Conservation (phyloP, 148 eudicot species). For the Fagopyrum homotropicum region DNA sequence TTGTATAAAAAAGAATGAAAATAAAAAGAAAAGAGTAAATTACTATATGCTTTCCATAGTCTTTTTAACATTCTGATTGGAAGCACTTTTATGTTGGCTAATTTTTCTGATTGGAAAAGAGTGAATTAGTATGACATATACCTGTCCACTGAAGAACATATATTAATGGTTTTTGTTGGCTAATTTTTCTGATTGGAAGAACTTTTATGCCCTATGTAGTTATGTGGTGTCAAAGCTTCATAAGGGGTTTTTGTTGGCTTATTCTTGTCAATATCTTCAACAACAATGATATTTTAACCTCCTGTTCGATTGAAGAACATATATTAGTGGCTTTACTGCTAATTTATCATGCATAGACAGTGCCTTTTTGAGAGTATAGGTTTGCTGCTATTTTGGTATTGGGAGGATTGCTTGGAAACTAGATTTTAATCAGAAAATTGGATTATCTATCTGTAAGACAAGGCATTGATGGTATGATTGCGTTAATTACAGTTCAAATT, state of each 20-base stretch:
- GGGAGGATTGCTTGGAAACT: constrained; percentile 89
- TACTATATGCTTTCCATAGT: no score
- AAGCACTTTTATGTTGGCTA: no score
- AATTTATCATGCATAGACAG: no score
- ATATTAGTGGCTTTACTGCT: background rate
- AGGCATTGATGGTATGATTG: no score
- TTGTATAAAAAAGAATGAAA: no score
- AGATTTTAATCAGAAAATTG: constrained; percentile 27
- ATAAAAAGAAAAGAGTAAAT: no score
- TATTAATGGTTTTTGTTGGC: no score
- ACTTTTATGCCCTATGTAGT: constrained; percentile 38
- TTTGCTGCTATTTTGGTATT: constrained; percentile 82
- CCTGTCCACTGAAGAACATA: no score
- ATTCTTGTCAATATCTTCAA: constrained; percentile 89
- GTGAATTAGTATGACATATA: no score
- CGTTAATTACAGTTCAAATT: constrained; percentile 23
- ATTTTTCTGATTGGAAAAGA: no score
- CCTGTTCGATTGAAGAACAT: background rate
- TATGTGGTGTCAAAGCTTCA: constrained; percentile 77
- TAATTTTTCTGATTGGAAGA: background rate
- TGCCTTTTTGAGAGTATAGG: background rate
- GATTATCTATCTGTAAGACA: background rate
- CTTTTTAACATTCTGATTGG: no score
- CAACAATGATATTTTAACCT: constrained; percentile 57
- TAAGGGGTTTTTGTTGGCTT: constrained; percentile 86